These are phyloP conservation scores for Yamadazyma kitorensis DNA, from an alignment of 805 yeast species.

Conservation along the genomic window DNA sequence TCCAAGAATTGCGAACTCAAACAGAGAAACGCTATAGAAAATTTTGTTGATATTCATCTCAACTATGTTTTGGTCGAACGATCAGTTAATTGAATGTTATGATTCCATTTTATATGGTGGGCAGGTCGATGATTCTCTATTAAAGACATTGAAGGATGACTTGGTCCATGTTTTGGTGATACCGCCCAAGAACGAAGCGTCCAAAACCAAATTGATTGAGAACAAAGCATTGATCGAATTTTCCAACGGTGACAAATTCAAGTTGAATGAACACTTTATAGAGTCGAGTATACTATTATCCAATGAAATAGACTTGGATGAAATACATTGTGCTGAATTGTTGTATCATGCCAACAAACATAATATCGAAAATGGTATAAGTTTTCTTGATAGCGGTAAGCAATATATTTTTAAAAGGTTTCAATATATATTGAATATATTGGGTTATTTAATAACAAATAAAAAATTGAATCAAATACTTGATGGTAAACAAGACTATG, in stretches of 20 bases:
- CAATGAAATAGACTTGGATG: constrained; percentile 56
- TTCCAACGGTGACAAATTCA: constrained; percentile 54
- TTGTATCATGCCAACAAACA: constrained; percentile 46
- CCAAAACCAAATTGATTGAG: constrained; percentile 46
- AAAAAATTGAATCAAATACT: constrained; percentile 22
- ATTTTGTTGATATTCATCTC: too few relatives aligned
- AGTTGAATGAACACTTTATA: constrained; percentile 64
- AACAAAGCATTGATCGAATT: constrained; percentile 38
- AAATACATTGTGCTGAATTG: constrained; percentile 68
- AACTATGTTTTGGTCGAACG: constrained; percentile 41
- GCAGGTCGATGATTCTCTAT: constrained; percentile 20
- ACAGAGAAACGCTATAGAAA: too few relatives aligned
- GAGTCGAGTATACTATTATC: constrained; percentile 60
- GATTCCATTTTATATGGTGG: constrained; percentile 34
- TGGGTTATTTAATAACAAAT: constrained; percentile 29
- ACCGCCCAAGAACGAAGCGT: constrained; percentile 43
- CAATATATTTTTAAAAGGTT: constrained; percentile 67
- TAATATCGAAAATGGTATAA: constrained; percentile 44
- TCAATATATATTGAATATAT: constrained; percentile 69
- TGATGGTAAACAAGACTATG: constrained; percentile 11
- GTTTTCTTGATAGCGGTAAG: constrained; percentile 59
- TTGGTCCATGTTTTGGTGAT: constrained; percentile 40
- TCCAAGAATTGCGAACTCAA: too few relatives aligned
- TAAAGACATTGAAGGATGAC: constrained; percentile 42
- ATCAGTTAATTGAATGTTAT: constrained; percentile 44